Conservation (phyloP, 495 filamentous ascomycete species). For the Glonium stellatum region DNA sequence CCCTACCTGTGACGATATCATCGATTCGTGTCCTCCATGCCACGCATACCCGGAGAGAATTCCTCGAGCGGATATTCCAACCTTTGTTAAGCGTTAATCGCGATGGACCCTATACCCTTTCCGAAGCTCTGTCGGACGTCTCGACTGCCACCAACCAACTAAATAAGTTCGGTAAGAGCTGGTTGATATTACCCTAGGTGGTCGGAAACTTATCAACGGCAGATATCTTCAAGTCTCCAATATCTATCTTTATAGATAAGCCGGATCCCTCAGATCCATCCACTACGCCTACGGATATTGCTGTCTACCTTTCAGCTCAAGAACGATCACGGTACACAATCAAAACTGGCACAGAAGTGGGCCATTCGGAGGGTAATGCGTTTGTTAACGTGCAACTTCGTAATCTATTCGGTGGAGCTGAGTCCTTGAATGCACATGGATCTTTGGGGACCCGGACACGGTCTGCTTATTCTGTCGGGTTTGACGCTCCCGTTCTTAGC, state of each 20-base stretch:
- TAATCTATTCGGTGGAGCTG: slow-evolving; percentile 92
- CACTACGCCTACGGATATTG: slow-evolving; percentile 62
- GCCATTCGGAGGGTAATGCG: slow-evolving; percentile 84
- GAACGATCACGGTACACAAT: slow-evolving; percentile 75
- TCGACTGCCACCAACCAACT: slow-evolving; percentile 64
- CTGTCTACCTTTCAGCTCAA: slow-evolving; percentile 64
- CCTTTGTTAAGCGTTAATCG: slow-evolving; percentile 65
- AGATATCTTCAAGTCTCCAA: slow-evolving; percentile 86
- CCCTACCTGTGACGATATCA: slow-evolving; percentile 70
- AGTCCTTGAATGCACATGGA: slow-evolving; percentile 77
- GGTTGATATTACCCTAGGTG: neutral
- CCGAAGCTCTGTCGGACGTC: slow-evolving; percentile 66
- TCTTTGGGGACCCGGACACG: slow-evolving; percentile 81
- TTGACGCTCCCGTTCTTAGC: slow-evolving; percentile 70
- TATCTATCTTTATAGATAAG: slow-evolving; percentile 70
- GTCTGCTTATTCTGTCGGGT: slow-evolving; percentile 77
- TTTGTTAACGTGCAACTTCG: slow-evolving; percentile 76
- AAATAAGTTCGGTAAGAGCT: slow-evolving; percentile 62
- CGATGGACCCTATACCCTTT: slow-evolving; percentile 62
- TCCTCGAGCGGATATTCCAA: slow-evolving; percentile 71
- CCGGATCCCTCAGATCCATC: slow-evolving; percentile 52
- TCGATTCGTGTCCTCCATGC: slow-evolving; percentile 74
- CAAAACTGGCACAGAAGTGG: slow-evolving; percentile 88
- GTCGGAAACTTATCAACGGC: neutral
- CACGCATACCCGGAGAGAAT: slow-evolving; percentile 64